Percentiles rank a stretch among this genome's conserved stretches.
phyloP scores from a whole-genome alignment of 306 rosid species.

The Canavalia ensiformis region DNA sequence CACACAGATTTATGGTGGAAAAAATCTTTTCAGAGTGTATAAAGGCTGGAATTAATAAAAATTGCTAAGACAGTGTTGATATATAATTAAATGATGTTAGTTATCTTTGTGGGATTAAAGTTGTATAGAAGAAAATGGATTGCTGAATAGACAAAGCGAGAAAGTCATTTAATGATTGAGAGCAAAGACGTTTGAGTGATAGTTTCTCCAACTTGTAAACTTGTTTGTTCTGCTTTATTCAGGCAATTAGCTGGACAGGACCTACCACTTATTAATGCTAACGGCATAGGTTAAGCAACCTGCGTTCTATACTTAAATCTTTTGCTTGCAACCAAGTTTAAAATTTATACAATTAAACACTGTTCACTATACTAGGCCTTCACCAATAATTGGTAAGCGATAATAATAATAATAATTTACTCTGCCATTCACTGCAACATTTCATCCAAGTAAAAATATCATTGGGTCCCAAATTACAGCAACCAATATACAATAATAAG shows the following conservation, averaged over 20 bases:
- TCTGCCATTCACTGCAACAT: background rate
- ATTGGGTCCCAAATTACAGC: background rate
- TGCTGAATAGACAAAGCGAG: slow-evolving; percentile 34
- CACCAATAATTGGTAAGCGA: slow-evolving; percentile 7
- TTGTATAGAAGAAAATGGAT: background rate
- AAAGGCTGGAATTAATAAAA: slow-evolving; percentile 7
- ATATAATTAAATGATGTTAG: no score
- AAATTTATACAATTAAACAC: background rate
- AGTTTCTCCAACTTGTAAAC: slow-evolving; percentile 42
- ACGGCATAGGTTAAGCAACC: slow-evolving; percentile 38
- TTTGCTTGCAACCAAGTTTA: slow-evolving; percentile 22
- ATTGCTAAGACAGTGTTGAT: background rate
- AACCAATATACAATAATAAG: background rate
- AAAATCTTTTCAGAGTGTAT: background rate
- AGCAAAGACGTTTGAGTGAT: slow-evolving; percentile 42
- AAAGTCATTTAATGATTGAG: slow-evolving; percentile 28
- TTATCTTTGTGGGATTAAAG: background rate
- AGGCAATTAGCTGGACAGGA: slow-evolving; percentile 58
- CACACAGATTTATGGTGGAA: no score
- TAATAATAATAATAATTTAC: background rate
- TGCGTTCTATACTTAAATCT: background rate
- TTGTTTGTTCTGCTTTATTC: slow-evolving; percentile 45
- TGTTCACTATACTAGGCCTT: background rate
- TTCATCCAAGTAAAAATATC: background rate
- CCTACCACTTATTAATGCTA: slow-evolving; percentile 56